A percentile compares a stretch with the other conserved stretches of the same genome.
Conservation (phyloP, 352 stramenopile species). For the Phytophthora kernoviae region DNA sequence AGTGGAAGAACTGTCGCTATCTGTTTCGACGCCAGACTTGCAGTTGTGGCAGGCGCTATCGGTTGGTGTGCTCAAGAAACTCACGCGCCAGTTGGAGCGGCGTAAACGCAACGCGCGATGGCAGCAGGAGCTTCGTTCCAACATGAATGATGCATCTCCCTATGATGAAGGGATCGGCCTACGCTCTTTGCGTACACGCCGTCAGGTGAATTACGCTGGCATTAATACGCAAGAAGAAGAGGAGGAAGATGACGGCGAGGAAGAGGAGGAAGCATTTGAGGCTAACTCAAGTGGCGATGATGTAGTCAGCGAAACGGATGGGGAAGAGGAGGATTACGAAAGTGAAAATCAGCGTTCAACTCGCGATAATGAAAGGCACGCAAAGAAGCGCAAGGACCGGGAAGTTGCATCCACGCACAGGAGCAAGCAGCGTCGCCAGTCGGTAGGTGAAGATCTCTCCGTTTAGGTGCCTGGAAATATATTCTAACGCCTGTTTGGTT, state of each 20-base stretch:
- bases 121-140: conserved; percentile 44
- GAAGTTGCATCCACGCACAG: conserved; percentile 3
- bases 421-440: conserved; percentile 34
- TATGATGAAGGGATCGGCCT: conserved; percentile 34
- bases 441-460: conserved; percentile 17
- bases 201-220: conserved; percentile 53
- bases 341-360: conserved; percentile 11
- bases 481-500: conserved; percentile 7
- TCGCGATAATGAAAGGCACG: conserved; percentile 1
- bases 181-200: conserved; percentile 51
- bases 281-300: conserved; percentile 21
- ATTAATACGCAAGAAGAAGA: conserved; percentile 43
- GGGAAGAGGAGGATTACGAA: conserved; percentile 27
- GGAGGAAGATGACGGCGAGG: conserved; percentile 30
- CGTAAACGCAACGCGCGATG: conserved; percentile 43
- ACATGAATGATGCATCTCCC: conserved; percentile 24
- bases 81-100: conserved; percentile 56
- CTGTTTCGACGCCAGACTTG: conserved; percentile 49
- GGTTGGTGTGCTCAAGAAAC: conserved; percentile 48
- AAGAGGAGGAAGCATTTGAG: conserved; percentile 34
- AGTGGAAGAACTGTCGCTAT: conserved; percentile 54
- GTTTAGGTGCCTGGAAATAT: not conserved
- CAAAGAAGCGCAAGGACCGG: conserved; percentile 27
- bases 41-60: conserved; percentile 59
- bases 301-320: conserved; percentile 30